Percentiles rank a stretch among this genome's conserved stretches.
Evolutionary conservation across 192 early-diverging fungal species (phyloP).

Genomic region (Oehlia diaphana): DNA sequence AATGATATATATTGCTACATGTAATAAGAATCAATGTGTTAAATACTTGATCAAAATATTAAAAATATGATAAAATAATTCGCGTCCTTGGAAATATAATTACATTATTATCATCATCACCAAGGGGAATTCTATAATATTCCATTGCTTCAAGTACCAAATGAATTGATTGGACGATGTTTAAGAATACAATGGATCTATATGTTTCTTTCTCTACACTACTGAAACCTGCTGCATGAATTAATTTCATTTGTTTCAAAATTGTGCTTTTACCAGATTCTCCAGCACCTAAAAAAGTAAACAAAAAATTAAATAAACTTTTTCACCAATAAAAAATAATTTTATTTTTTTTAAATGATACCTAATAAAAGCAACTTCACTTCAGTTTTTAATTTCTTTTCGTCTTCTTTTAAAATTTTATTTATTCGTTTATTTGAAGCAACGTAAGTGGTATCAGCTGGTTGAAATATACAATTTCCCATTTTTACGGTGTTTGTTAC

Average conservation of each 20-base stretch:
- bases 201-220: constrained; percentile 86
- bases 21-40: neutral
- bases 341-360: neutral
- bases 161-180: constrained; percentile 93
- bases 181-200: constrained; percentile 93
- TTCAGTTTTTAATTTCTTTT: constrained; percentile 13
- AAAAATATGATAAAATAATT: neutral
- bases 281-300: constrained; percentile 70
- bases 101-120: constrained; percentile 59
- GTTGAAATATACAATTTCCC: neutral
- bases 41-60: too few species aligned
- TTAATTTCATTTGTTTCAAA: constrained; percentile 97
- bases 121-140: constrained; percentile 73
- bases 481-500: neutral
- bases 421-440: neutral
- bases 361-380: constrained; percentile 16
- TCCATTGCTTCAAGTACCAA: constrained; percentile 95
- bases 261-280: constrained; percentile 98
- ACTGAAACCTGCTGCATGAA: constrained; percentile 92
- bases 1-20: constrained; percentile 63
- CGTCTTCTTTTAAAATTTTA: constrained; percentile 5
- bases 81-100: neutral
- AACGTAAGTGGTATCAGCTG: neutral
- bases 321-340: neutral
- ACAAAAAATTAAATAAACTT: neutral